phyloP scores from a whole-genome alignment of 257 asterid genomes.

The Coffea eugenioides region DNA sequence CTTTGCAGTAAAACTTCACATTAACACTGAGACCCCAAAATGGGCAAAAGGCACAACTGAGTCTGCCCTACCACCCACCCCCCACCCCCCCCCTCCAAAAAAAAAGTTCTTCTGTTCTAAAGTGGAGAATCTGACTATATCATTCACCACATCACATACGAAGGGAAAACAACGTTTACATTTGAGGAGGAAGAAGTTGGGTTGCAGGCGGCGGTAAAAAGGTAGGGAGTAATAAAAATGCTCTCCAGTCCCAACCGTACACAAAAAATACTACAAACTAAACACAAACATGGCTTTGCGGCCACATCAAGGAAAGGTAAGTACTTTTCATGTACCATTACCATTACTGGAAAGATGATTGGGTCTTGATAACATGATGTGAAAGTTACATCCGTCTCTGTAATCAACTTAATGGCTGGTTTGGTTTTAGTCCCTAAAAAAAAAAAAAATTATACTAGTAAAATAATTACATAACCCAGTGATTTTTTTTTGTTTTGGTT shows the following conservation, averaged over 20 bases:
- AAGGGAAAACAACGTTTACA: slow-evolving; percentile 14
- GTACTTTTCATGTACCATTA: slow-evolving; percentile 25
- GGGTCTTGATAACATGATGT: slow-evolving; percentile 21
- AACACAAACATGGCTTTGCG: slow-evolving; percentile 36
- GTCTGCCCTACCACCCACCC: not conserved
- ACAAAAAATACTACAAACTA: slow-evolving; percentile 1
- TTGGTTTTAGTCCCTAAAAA: not conserved
- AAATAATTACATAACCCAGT: not conserved
- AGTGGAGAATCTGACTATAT: slow-evolving; percentile 32
- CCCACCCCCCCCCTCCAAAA: not conserved
- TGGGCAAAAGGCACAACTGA: slow-evolving; percentile 25
- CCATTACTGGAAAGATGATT: slow-evolving; percentile 37
- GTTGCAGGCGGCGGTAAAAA: slow-evolving; percentile 14
- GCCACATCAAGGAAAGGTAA: slow-evolving; percentile 39
- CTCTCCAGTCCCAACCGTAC: slow-evolving; percentile 7
- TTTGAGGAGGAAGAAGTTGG: not conserved
- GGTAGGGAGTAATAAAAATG: slow-evolving; percentile 9
- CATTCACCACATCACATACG: slow-evolving; percentile 16
- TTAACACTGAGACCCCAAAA: slow-evolving; percentile 18
- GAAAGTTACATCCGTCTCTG: slow-evolving; percentile 11
- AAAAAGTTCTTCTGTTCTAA: slow-evolving; percentile 22
- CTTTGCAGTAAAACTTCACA: too few relatives aligned
- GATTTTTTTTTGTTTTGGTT: too few relatives aligned
- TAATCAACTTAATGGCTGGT: slow-evolving; percentile 10
- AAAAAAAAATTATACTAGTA: too few relatives aligned